Evolutionary conservation across 2,329 filamentous ascomycete genomes (phyloP).

Genomic region (Fusarium marasasianum): DNA sequence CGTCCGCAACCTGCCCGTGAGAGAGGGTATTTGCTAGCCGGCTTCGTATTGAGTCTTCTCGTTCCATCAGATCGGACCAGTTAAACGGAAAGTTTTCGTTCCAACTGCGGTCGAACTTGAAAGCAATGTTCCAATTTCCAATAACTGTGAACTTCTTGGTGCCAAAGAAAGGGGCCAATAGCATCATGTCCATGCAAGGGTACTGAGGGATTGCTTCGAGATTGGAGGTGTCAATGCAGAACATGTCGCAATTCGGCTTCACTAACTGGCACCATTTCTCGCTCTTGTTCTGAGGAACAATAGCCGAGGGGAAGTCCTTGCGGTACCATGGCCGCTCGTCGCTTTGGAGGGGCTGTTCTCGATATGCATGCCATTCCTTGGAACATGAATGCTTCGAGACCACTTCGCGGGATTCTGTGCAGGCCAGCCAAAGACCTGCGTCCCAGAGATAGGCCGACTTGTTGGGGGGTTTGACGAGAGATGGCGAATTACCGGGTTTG

Average conservation of each 20-base stretch:
- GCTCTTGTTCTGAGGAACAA: neutral
- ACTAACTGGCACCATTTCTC: neutral
- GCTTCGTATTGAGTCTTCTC: neutral
- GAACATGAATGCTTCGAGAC: neutral
- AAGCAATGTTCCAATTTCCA: neutral
- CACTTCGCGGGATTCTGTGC: neutral
- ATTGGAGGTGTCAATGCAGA: neutral
- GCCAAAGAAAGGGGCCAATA: neutral
- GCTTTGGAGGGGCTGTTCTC: neutral
- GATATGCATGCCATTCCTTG: neutral
- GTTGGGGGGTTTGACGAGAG: neutral
- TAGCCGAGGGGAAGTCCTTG: neutral
- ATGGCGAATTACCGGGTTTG: too few relatives aligned
- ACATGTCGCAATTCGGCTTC: neutral
- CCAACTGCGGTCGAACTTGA: neutral
- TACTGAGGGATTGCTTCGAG: neutral
- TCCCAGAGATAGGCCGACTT: conserved; percentile 15
- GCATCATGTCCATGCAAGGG: neutral
- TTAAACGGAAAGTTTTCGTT: fast-evolving
- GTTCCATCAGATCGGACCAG: fast-evolving
- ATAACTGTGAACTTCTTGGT: neutral
- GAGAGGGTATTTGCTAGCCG: neutral
- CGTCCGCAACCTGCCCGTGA: too few relatives aligned
- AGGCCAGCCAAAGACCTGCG: conserved; percentile 6
- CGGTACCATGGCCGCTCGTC: too few relatives aligned